Conservation (phyloP, 2,329 filamentous ascomycete genomes). For the Ophiostoma ulmi region DNA sequence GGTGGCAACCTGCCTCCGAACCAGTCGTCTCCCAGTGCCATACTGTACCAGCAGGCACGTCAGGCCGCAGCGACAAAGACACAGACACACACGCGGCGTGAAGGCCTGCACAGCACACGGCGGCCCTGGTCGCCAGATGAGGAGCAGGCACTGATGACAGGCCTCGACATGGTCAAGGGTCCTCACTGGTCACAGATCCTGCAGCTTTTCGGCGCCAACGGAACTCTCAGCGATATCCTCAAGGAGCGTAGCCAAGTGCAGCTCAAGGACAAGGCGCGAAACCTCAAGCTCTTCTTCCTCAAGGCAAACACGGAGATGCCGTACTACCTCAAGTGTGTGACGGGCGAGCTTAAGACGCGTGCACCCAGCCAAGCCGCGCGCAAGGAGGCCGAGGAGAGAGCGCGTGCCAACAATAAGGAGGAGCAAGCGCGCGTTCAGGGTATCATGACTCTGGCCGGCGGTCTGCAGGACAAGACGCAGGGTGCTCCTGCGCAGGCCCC, state of each 20-base stretch:
- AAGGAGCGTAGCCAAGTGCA: slow-evolving; percentile 89
- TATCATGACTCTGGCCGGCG: slow-evolving; percentile 52
- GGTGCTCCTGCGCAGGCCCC: background rate
- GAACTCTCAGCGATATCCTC: slow-evolving; percentile 73
- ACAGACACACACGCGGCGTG: slow-evolving; percentile 50
- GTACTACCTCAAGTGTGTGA: slow-evolving; percentile 80
- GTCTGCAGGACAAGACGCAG: slow-evolving; percentile 41
- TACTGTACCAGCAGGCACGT: slow-evolving; percentile 54
- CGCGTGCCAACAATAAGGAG: slow-evolving; percentile 53
- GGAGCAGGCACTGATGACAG: slow-evolving; percentile 83
- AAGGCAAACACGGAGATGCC: slow-evolving; percentile 90
- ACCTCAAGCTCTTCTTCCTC: slow-evolving; percentile 84
- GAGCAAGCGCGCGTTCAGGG: slow-evolving; percentile 56
- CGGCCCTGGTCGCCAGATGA: slow-evolving; percentile 85
- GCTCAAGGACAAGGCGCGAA: slow-evolving; percentile 85
- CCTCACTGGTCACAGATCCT: slow-evolving; percentile 93
- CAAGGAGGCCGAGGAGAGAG: slow-evolving; percentile 62
- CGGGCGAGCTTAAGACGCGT: slow-evolving; percentile 80
- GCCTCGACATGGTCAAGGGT: slow-evolving; percentile 80
- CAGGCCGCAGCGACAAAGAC: slow-evolving; percentile 55
- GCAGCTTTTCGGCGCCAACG: slow-evolving; percentile 72
- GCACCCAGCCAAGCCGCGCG: slow-evolving; percentile 69
- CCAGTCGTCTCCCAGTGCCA: slow-evolving; percentile 50
- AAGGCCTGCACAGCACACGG: slow-evolving; percentile 57
- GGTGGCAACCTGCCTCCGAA: slow-evolving; percentile 47